Conservation (phyloP, 331 rosid genomes). For the Phaseolus coccineus region DNA sequence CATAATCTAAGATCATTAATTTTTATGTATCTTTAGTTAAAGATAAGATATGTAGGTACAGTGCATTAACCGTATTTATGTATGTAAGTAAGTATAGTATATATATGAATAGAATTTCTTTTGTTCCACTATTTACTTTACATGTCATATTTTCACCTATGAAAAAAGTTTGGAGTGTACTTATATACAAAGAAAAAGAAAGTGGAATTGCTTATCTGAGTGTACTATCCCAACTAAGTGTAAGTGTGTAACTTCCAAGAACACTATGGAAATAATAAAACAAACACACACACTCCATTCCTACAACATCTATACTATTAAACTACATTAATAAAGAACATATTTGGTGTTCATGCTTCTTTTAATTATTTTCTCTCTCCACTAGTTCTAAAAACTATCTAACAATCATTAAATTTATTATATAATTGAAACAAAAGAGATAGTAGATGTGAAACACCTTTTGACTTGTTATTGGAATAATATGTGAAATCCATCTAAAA, state of each 20-base stretch:
- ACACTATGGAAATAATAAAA: background rate
- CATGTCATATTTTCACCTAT: slow-evolving; percentile 18
- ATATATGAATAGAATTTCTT: slow-evolving; percentile 3
- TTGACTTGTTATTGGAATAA: no score
- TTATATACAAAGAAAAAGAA: background rate
- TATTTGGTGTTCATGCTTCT: no score
- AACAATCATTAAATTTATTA: no score
- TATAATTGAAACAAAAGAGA: no score
- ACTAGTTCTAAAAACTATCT: no score
- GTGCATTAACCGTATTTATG: background rate
- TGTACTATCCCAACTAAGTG: background rate
- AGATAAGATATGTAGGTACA: background rate
- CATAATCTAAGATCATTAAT: background rate
- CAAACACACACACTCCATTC: background rate
- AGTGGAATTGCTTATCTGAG: background rate
- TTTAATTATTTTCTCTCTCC: no score
- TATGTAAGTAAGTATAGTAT: background rate
- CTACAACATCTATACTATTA: background rate
- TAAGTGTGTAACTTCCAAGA: background rate
- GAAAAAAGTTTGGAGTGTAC: background rate
- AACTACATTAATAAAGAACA: no score
- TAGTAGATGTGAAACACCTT: no score
- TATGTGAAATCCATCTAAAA: no score
- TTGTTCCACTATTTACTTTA: background rate
- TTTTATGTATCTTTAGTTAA: background rate